Evolutionary conservation across 495 filamentous ascomycete genomes (phyloP).

Genomic region (Friedmanniomyces endolithicus): DNA sequence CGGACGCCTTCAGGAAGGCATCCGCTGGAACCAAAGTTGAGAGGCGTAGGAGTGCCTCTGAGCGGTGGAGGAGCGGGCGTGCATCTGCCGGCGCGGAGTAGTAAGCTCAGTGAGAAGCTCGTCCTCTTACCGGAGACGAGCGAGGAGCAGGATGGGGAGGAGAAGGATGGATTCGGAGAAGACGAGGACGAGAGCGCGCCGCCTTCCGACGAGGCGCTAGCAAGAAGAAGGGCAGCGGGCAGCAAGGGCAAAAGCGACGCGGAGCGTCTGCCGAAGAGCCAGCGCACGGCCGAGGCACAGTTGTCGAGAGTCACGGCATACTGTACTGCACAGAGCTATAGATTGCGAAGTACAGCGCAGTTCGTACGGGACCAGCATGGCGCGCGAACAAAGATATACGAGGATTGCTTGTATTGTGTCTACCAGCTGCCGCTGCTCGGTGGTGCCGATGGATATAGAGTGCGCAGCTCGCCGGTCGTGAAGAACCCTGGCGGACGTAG

Average conservation of each 20-base stretch:
- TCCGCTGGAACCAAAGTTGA: conserved; percentile 31
- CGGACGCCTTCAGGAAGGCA: conserved; percentile 36
- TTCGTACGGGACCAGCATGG: conserved; percentile 83
- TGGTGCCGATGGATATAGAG: conserved; percentile 70
- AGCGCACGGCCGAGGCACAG: conserved; percentile 60
- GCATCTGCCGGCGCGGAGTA: conserved; percentile 74
- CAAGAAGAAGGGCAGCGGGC: conserved; percentile 44
- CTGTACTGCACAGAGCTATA: conserved; percentile 88
- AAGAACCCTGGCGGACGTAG: conserved; percentile 90
- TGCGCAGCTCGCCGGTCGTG: conserved; percentile 78
- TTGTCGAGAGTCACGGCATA: conserved; percentile 86
- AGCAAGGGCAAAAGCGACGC: conserved; percentile 65
- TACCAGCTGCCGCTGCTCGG: conserved; percentile 85
- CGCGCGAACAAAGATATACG: conserved; percentile 96
- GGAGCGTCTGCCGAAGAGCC: conserved; percentile 80
- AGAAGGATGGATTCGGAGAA: conserved; percentile 27
- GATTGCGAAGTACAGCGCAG: conserved; percentile 68
- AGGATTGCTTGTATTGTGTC: conserved; percentile 91
- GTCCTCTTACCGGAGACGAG: conserved; percentile 83
- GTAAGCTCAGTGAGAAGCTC: conserved; percentile 87
- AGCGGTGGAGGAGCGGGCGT: conserved; percentile 4
- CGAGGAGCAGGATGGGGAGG: conserved; percentile 19
- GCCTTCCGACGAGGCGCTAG: conserved; percentile 62
- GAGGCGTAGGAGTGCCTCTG: conserved; percentile 24
- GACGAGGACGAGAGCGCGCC: conserved; percentile 53